Base-by-base conservation (phyloP, 2,329 filamentous ascomycete species). In the Fusarium buharicum region DNA sequence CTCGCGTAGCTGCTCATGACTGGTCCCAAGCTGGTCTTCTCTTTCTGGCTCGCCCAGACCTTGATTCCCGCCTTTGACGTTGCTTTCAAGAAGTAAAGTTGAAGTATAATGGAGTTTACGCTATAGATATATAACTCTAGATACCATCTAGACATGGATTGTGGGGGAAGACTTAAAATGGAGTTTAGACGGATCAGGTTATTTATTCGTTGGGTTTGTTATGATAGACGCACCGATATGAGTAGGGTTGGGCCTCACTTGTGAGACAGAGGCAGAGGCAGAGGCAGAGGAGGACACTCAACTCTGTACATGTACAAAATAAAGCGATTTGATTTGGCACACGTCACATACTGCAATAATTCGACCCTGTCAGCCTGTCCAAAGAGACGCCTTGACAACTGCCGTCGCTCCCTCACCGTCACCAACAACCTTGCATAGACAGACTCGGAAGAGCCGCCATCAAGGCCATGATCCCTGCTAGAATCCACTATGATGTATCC, bases 1-100 rank as follows among this genome's bases (percentile, higher is more conserved):
- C 34, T 37, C 53, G 38, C 16, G 34, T 55, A 88, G 90, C 87
- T 99, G 66, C 85, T 99, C 73, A 99, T 99, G 95, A 99, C 95
- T 14, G 96, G 95, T 20, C 95, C 95, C 64, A 99, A 99, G 86
- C 86, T 99, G 59, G 95, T 98, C 63, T 99, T 99, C 84, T 97
- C 93, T 60, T 99, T 99, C 88, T 99, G 95, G 95, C 87, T 99
- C 74, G 95, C 95, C 55, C 95, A 99, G 84, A 98, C 95, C 27
- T 83, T 99, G 72, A 99, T 99, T 74, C 95, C 95, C 47, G 90
- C 93, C 34, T 98, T 98, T 77, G 91, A 87, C 69, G 75, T 69
- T 55, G 78, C 78, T 64, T 70, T 84, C 49, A 61, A 54, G 48
- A 70, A 72, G 53, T 70, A 64, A 52, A 55, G 34, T 36, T 22